phyloP scores from a whole-genome alignment of 2,329 filamentous ascomycete genomes.

The Diaporthe ampelina region DNA sequence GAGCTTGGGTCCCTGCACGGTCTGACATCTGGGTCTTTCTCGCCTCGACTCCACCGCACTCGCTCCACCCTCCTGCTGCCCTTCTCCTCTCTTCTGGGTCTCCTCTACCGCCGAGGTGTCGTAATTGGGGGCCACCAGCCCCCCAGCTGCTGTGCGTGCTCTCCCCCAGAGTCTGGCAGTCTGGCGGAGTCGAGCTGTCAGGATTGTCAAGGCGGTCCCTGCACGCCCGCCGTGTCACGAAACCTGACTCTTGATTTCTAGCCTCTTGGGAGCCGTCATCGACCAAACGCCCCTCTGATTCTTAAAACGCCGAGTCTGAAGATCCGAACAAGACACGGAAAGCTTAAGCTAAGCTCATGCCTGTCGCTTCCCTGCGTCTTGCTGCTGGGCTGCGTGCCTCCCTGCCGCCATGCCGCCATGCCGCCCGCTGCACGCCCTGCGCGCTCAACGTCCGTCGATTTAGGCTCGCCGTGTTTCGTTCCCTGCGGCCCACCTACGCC shows the following conservation, averaged over 20 bases:
- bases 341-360: slow-evolving; percentile 5
- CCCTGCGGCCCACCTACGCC: slow-evolving; percentile 20
- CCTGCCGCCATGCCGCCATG: background rate
- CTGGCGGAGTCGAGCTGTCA: background rate
- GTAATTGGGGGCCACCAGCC: slow-evolving; percentile 13
- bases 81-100: slow-evolving; percentile 10
- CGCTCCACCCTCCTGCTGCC: background rate
- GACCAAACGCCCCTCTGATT: slow-evolving; percentile 13
- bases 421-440: background rate
- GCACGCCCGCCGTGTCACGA: slow-evolving; percentile 4
- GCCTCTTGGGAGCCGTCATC: slow-evolving; percentile 25
- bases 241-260: slow-evolving; percentile 5
- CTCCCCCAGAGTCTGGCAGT: background rate
- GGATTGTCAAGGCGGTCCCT: slow-evolving; percentile 1
- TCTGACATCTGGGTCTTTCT: slow-evolving; percentile 1
- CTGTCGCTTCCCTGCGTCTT: background rate
- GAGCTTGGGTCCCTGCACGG: background rate
- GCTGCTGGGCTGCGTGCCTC: background rate
- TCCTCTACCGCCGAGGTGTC: background rate
- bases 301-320: slow-evolving; percentile 27
- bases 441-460: slow-evolving; percentile 11
- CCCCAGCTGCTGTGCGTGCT: background rate
- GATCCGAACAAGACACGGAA: slow-evolving; percentile 27
- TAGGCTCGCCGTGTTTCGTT: slow-evolving; percentile 32
- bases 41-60: slow-evolving; percentile 10